These are phyloP conservation scores for Saprolegnia diclina DNA, from an alignment of 352 stramenopile species.

Conservation along the genomic window DNA sequence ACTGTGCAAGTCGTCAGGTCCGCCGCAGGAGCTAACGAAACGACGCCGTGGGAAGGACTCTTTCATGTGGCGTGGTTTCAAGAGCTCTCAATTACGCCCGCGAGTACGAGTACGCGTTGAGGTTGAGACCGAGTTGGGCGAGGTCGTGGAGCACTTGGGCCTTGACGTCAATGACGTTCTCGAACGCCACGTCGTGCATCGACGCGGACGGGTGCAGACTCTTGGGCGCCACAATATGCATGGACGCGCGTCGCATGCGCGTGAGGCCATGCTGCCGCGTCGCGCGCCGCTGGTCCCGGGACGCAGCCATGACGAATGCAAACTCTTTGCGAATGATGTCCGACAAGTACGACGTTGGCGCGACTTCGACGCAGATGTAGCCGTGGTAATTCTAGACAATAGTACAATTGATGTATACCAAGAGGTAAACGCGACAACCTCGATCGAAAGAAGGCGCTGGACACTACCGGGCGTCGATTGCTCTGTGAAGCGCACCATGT, in stretches of 20 bases:
- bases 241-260: slow-evolving; percentile 1
- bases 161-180: slow-evolving; percentile 20
- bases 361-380: slow-evolving; percentile 39
- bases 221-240: slow-evolving; percentile 18
- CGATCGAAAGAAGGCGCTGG: slow-evolving; percentile 42
- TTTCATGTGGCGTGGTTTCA: too few relatives aligned
- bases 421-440: slow-evolving; percentile 31
- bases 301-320: slow-evolving; percentile 28
- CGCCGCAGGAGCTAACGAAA: too few relatives aligned
- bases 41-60: too few relatives aligned
- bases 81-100: background rate
- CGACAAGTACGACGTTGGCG: background rate
- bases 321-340: slow-evolving; percentile 14
- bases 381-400: slow-evolving; percentile 48
- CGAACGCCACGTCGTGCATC: slow-evolving; percentile 6
- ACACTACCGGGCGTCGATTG: slow-evolving; percentile 30
- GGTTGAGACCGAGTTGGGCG: slow-evolving; percentile 46
- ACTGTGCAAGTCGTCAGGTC: too few relatives aligned
- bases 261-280: slow-evolving; percentile 13
- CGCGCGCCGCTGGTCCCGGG: slow-evolving; percentile 10
- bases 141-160: slow-evolving; percentile 37
- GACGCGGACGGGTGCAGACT: background rate
- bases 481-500: slow-evolving; percentile 42
- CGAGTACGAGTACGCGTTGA: slow-evolving; percentile 50
- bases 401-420: background rate